Base-by-base conservation (phyloP, 2,329 filamentous ascomycete genomes). In the Talaromyces marneffei region DNA sequence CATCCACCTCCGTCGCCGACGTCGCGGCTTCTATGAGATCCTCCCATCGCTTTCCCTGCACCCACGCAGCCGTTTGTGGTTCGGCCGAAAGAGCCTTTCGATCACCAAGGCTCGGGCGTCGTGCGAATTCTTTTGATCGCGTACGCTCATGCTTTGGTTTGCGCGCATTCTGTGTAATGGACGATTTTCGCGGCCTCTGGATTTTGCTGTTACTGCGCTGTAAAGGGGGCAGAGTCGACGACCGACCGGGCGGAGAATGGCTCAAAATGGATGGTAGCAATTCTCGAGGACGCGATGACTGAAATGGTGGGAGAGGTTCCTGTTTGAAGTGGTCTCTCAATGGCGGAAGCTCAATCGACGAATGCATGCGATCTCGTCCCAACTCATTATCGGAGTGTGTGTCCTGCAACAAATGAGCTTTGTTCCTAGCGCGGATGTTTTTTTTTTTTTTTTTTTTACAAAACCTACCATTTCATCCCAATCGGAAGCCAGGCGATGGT, bases 21-120 rank as follows among this genome's bases (percentile, higher is more conserved):
- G 93, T 92, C 59, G 90, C 93, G 57, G 93, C 93, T 75, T 97
- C 92, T 66, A 97, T 95, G 63, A 97, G 82, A 75, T 97, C 93
- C 75, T 96, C 91, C 94, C 93, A 97, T 69, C 93, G 84, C 78
- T 94, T 96, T 66, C 91, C 92, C 76, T 90, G 86, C 54, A 83
- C 79, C 68, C 83, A 85, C 18, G 83, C 89, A 63, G 89, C 88
- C 20, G 85, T 86, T 61, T 88, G 85, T 25, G 92, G 92, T 75
- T 97, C 93, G 44, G 90, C 90, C 16, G 91, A 96, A 66, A 90
- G 84, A 60, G 91, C 90, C 77, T 96, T 96, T 65, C 90, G 85
- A 69, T 91, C 87, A 68, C 88, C 86, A 62, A 87, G 84, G 70
- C 88, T 88, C 65, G 91, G 80, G 64, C 89, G 84, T 78, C 89